Evolutionary conservation across 495 filamentous ascomycete genomes (phyloP).

Genomic region (Xylaria palmicola): DNA sequence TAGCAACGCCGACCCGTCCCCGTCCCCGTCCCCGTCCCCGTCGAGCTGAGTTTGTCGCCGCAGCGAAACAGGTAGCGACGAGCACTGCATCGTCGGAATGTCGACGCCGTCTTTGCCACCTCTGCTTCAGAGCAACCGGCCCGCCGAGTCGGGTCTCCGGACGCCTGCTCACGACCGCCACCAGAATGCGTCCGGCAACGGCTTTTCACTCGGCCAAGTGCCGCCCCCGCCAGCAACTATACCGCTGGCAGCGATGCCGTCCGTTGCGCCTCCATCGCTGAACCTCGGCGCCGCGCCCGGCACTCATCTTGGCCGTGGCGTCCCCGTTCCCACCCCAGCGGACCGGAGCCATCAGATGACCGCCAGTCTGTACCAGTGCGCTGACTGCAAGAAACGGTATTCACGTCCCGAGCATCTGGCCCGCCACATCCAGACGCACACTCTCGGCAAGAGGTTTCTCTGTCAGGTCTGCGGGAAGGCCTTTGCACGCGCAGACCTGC

Average conservation of each 20-base stretch:
- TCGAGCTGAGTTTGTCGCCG: neutral
- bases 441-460: conserved; percentile 54
- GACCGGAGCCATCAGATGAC: conserved; percentile 25
- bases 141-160: neutral
- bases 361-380: conserved; percentile 51
- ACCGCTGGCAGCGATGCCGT: conserved; percentile 20
- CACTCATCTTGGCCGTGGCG: neutral
- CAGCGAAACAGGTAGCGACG: neutral
- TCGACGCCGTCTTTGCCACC: conserved; percentile 7
- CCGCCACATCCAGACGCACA: conserved; percentile 58
- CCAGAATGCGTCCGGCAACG: neutral
- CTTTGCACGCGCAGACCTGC: conserved; percentile 54
- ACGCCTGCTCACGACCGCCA: neutral
- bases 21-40: neutral
- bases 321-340: conserved; percentile 5
- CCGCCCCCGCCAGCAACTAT: neutral
- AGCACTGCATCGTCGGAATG: conserved; percentile 1
- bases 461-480: conserved; percentile 53
- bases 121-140: conserved; percentile 10
- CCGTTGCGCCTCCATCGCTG: conserved; percentile 24
- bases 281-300: neutral
- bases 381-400: conserved; percentile 53
- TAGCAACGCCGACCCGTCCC: too few species aligned
- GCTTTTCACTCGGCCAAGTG: conserved; percentile 2
- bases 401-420: conserved; percentile 57